Percentiles rank a stretch among this genome's conserved stretches.
phyloP scores from a whole-genome alignment of 169 alveolate genomes.

The Nephromyces sp. region DNA sequence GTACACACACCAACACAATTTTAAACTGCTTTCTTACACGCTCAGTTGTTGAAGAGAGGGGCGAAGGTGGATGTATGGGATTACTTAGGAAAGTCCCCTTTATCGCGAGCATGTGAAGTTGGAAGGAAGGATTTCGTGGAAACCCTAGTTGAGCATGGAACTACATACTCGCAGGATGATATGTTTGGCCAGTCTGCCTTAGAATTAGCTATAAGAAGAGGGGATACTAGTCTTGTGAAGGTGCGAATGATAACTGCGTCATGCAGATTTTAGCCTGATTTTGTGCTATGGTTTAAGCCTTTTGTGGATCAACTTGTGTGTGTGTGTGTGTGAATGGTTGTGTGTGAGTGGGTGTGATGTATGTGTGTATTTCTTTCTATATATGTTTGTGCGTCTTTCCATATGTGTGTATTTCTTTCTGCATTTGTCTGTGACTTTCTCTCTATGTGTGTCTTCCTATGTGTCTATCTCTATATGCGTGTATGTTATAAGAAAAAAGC shows the following conservation, averaged over 20 bases:
- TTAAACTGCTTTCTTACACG: neutral
- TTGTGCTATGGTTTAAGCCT: neutral
- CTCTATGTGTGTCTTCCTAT: neutral
- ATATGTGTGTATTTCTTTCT: no score
- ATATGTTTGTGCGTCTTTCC: no score
- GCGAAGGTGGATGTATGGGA: slow-evolving; percentile 72
- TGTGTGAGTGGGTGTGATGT: no score
- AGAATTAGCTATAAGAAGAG: slow-evolving; percentile 25
- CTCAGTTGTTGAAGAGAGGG: slow-evolving; percentile 56
- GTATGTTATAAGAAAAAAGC: neutral
- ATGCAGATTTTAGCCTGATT: no score
- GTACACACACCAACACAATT: no score
- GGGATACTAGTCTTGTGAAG: slow-evolving; percentile 25
- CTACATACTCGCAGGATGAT: slow-evolving; percentile 37
- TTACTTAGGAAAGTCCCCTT: slow-evolving; percentile 67
- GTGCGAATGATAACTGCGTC: slow-evolving; percentile 1
- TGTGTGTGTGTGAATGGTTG: no score
- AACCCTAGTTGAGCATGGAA: slow-evolving; percentile 45
- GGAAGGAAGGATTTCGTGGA: slow-evolving; percentile 55
- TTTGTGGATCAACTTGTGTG: no score
- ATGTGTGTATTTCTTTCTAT: no score
- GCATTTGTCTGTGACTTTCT: neutral
- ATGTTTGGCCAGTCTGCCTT: slow-evolving; percentile 38
- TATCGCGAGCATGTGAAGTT: slow-evolving; percentile 65
- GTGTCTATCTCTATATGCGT: neutral